Evolutionary conservation across 169 alveolate genomes (phyloP), one percentile per base, ranked within the genome.

Genomic region (Sarcocystis neurona): DNA sequence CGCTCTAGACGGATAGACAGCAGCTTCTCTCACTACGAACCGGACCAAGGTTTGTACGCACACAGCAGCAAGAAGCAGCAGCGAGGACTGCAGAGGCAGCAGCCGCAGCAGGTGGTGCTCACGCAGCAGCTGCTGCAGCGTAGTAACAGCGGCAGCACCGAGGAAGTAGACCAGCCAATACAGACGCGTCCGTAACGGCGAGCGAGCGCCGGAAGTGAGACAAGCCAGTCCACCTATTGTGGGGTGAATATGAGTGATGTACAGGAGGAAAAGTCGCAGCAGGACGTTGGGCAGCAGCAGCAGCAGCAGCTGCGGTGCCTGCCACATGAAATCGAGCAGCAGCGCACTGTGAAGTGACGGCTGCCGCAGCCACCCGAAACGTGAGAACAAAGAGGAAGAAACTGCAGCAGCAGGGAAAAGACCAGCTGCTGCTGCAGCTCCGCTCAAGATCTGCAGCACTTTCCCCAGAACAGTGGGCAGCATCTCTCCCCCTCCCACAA

Each of bases 31-130:
- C 44, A 41, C 75, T 37, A 63, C 20, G 41, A 63, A 63, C 12
- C 6, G 27, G 75, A 63, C 75, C 44, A 41, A 37, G 41, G 75
- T n/a, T 63, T 63, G 75, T 43, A 63, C 32, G 75, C 44, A 12
- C 44, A 63, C 75, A 1, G 32, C 43, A 15, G 41, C 75, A 41
- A 63, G 75, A 1, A 63, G 41, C 8, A 63, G 75, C 2, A n/a
- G 32, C 20, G 44, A 63, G 46, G 75, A 63, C 43, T 63, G 75
- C 20, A 63, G 32, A 18, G 75, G 75, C 75, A 63, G 10, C 44
- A 30, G 32, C 43, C 75, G 75, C 43, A 63, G 75, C 75, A 63
- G 75, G 43, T 63, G 27, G 75, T 63, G 75, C n/a, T 63, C 75
- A 20, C 41, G 1, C 6, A 63, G 75, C 43, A n/a, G 43, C 20